These are phyloP conservation scores for Acrodontium crateriforme DNA, from an alignment of 2,329 filamentous ascomycete genomes.

Conservation along the genomic window DNA sequence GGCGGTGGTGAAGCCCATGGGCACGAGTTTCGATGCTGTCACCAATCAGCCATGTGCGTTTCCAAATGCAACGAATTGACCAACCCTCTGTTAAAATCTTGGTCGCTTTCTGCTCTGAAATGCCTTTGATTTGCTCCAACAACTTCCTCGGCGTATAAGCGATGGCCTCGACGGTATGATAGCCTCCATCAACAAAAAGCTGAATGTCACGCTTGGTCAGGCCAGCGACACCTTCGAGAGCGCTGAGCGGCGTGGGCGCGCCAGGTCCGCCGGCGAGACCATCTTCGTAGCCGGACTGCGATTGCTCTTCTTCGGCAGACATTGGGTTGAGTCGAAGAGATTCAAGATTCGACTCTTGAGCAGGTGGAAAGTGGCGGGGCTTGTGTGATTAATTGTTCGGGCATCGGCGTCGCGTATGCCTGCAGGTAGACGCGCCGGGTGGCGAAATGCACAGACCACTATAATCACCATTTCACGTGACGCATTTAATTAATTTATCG, in stretches of 20 bases:
- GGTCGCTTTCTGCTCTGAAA: slow-evolving; percentile 89
- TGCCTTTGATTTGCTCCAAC: slow-evolving; percentile 92
- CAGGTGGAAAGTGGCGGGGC: too few species aligned
- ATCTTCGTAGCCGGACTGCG: slow-evolving; percentile 64
- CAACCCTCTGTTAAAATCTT: slow-evolving; percentile 83
- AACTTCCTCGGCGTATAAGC: slow-evolving; percentile 75
- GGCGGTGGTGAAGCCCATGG: slow-evolving; percentile 97
- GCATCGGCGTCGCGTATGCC: too few species aligned
- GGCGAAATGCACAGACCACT: too few species aligned
- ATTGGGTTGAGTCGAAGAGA: too few species aligned
- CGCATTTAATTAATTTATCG: too few species aligned
- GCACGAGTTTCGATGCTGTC: slow-evolving; percentile 82
- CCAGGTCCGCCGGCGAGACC: slow-evolving; percentile 65
- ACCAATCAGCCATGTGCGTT: too few species aligned
- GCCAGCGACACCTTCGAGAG: slow-evolving; percentile 76
- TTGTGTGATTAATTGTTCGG: too few species aligned
- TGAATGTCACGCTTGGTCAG: slow-evolving; percentile 94
- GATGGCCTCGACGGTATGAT: slow-evolving; percentile 87
- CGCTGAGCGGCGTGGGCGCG: slow-evolving; percentile 77
- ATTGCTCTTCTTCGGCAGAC: slow-evolving; percentile 43
- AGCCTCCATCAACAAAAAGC: slow-evolving; percentile 79
- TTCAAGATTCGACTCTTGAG: too few species aligned
- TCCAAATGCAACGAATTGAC: slow-evolving; percentile 6
- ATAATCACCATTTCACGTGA: too few species aligned
- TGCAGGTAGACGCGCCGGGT: too few species aligned